Evolutionary conservation across 192 early-diverging fungal genomes (phyloP).

Genomic region (Entophlyctis luteolus): DNA sequence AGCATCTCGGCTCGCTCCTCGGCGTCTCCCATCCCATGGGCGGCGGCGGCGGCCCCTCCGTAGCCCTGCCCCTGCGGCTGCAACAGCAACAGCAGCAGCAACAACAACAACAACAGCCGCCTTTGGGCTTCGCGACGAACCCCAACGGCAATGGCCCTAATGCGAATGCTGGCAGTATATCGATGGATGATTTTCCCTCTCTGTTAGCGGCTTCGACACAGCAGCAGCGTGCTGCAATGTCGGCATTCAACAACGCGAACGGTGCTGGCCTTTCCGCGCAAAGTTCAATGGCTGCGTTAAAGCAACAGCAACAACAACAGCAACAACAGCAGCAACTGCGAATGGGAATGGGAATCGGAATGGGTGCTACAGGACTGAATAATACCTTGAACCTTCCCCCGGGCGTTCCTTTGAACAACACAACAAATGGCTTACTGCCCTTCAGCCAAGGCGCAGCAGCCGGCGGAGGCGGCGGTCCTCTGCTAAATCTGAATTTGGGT

Average conservation of each 20-base stretch:
- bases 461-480: slow-evolving; percentile 5
- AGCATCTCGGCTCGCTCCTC: too few relatives aligned
- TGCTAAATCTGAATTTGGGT: slow-evolving; percentile 26
- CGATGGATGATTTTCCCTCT: slow-evolving; percentile 37
- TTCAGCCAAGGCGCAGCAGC: neutral
- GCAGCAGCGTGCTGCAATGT: neutral
- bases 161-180: slow-evolving; percentile 12
- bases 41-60: slow-evolving; percentile 9
- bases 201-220: slow-evolving; percentile 17
- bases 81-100: neutral
- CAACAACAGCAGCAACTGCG: neutral
- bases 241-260: neutral
- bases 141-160: neutral
- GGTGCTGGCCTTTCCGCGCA: neutral
- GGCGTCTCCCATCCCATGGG: too few relatives aligned
- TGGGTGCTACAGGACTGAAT: neutral
- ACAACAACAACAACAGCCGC: neutral
- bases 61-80: neutral
- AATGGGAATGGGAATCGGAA: neutral
- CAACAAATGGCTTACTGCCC: neutral
- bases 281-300: neutral
- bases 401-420: neutral
- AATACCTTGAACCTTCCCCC: neutral
- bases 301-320: slow-evolving; percentile 2
- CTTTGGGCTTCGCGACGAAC: too few relatives aligned